A percentile compares a stretch with the other conserved stretches of the same genome.
Evolutionary conservation across 2,329 filamentous ascomycete genomes (phyloP).

Genomic region (Monilinia aucupariae): DNA sequence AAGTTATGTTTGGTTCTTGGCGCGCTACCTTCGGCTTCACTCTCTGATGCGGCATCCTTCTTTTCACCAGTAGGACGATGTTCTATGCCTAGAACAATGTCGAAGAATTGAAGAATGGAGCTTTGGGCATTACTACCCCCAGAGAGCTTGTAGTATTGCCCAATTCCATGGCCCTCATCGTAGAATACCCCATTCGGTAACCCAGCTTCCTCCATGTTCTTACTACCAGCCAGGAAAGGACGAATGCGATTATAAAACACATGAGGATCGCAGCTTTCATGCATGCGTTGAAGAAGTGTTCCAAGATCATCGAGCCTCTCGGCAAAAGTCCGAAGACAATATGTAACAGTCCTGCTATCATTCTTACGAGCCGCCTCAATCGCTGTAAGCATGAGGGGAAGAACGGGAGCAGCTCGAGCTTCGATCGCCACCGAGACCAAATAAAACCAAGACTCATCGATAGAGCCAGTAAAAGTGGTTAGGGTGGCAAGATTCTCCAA

Average conservation of each 20-base stretch:
- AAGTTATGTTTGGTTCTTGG: slow-evolving; percentile 71
- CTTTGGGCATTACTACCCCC: slow-evolving; percentile 97
- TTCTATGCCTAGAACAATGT: slow-evolving; percentile 81
- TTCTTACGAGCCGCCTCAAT: slow-evolving; percentile 70
- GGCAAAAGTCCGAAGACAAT: slow-evolving; percentile 74
- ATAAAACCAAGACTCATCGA: slow-evolving; percentile 99
- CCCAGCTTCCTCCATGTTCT: slow-evolving; percentile 95
- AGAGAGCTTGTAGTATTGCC: slow-evolving; percentile 73
- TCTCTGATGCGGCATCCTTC: slow-evolving; percentile 42
- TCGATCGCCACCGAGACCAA: slow-evolving; percentile 93
- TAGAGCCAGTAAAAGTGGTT: slow-evolving; percentile 84
- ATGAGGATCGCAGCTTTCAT: slow-evolving; percentile 89
- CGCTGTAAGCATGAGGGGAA: slow-evolving; percentile 83
- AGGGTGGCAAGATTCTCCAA: slow-evolving; percentile 85
- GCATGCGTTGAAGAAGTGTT: slow-evolving; percentile 76
- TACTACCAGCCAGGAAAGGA: slow-evolving; percentile 92
- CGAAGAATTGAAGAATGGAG: slow-evolving; percentile 95
- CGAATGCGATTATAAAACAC: slow-evolving; percentile 95
- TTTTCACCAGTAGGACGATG: slow-evolving; percentile 84
- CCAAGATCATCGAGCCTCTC: slow-evolving; percentile 84
- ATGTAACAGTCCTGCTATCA: slow-evolving; percentile 66
- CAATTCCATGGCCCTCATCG: slow-evolving; percentile 65
- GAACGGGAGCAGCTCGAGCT: slow-evolving; percentile 78
- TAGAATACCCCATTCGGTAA: slow-evolving; percentile 84
- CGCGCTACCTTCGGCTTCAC: slow-evolving; percentile 42